Percentiles rank a stretch among this genome's conserved stretches.
Conservation (phyloP, 2,329 filamentous ascomycete genomes). For the Aspergillus flavus region DNA sequence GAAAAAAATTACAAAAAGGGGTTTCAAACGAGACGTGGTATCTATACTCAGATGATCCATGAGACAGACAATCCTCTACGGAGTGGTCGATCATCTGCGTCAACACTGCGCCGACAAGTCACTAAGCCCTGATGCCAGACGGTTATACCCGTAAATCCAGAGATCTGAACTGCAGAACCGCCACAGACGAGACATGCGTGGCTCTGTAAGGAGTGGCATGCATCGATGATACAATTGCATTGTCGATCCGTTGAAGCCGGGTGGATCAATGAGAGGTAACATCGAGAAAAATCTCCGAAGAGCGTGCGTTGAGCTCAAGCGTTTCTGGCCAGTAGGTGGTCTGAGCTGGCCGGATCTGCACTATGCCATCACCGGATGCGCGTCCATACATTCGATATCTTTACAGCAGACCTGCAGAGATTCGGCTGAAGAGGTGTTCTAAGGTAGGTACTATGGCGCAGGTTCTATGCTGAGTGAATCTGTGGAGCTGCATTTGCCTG, state of each 20-base stretch:
- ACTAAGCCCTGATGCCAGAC: background rate
- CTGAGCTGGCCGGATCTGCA: conserved; percentile 1
- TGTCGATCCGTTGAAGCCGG: conserved; percentile 8
- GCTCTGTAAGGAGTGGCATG: background rate
- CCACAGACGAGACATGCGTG: conserved; percentile 1
- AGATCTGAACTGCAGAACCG: conserved; percentile 3
- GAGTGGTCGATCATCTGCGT: background rate
- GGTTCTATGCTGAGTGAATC: background rate
- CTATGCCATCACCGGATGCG: background rate
- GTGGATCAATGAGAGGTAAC: background rate
- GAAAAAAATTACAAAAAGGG: too few species aligned
- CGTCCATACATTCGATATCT: background rate
- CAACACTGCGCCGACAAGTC: background rate
- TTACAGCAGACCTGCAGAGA: background rate
- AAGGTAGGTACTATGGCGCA: background rate
- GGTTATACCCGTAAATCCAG: conserved; percentile 8
- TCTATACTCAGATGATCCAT: too few species aligned
- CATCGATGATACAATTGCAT: conserved; percentile 8
- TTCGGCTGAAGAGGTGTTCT: background rate
- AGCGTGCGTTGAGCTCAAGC: background rate
- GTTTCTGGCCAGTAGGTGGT: background rate
- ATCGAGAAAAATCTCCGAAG: conserved; percentile 8
- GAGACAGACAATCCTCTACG: background rate
- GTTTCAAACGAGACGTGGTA: too few species aligned
- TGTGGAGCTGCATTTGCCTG: background rate